Percentiles rank a stretch among this genome's conserved stretches.
Evolutionary conservation across 805 yeast genomes (phyloP).

Genomic region (Pichia membranifaciens): DNA sequence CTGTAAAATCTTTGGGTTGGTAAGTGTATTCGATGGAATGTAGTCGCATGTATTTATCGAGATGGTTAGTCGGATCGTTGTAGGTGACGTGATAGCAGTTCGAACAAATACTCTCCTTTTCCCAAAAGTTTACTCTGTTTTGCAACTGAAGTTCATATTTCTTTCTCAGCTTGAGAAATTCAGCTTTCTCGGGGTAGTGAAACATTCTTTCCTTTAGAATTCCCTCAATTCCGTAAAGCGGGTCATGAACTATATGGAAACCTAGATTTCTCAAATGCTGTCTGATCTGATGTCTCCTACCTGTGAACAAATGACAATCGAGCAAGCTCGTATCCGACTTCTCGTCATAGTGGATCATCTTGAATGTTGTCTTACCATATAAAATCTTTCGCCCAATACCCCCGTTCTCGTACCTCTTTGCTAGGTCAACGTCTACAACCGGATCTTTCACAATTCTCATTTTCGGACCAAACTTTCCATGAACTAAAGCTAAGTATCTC

Average conservation of each 20-base stretch:
- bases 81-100: constrained; percentile 32
- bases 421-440: constrained; percentile 22
- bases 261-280: constrained; percentile 45
- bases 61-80: constrained; percentile 21
- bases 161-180: constrained; percentile 6
- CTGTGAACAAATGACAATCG: constrained; percentile 39
- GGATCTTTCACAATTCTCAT: constrained; percentile 31
- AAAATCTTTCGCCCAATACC: constrained; percentile 15
- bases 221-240: constrained; percentile 23
- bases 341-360: constrained; percentile 23
- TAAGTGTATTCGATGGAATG: constrained; percentile 37
- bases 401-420: constrained; percentile 21
- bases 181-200: background rate
- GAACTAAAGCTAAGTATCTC: constrained; percentile 38
- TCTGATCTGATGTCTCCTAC: constrained; percentile 49
- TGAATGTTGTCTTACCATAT: constrained; percentile 19
- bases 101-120: constrained; percentile 21
- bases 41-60: constrained; percentile 31
- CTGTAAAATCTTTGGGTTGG: background rate
- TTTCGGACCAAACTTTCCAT: constrained; percentile 34
- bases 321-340: constrained; percentile 34
- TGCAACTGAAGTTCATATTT: constrained; percentile 15
- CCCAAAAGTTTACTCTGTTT: constrained; percentile 10
- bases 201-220: constrained; percentile 2
- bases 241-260: constrained; percentile 29